A percentile compares a stretch with the other conserved stretches of the same genome.
Conservation (phyloP, 2,329 filamentous ascomycete genomes). For the Venturia asperata region DNA sequence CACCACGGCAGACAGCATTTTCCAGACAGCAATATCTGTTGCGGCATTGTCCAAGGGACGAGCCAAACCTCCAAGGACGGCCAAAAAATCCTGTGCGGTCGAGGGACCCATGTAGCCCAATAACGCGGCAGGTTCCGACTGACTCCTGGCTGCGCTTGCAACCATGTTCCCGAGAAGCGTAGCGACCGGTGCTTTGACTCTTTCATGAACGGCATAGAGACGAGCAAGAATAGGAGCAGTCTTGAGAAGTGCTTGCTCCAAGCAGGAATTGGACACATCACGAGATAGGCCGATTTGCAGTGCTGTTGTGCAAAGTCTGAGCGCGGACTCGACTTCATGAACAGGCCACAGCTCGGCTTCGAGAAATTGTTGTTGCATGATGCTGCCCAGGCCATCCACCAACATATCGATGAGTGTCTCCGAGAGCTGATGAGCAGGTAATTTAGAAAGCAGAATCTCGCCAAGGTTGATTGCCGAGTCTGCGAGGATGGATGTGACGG, state of each 20-base stretch:
- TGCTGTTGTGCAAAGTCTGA: conserved; percentile 54
- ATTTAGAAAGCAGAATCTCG: conserved; percentile 66
- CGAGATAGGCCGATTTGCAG: conserved; percentile 61
- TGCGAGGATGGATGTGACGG: conserved; percentile 56
- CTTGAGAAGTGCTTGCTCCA: conserved; percentile 77
- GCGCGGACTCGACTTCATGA: conserved; percentile 26
- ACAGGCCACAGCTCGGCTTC: not conserved
- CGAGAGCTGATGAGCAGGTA: conserved; percentile 63
- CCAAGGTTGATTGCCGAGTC: conserved; percentile 69
- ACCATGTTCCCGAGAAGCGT: conserved; percentile 67
- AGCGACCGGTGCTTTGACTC: conserved; percentile 59
- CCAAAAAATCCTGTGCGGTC: conserved; percentile 76
- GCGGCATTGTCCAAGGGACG: conserved; percentile 61
- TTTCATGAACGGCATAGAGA: conserved; percentile 62
- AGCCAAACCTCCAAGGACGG: conserved; percentile 68
- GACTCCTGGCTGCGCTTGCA: conserved; percentile 53
- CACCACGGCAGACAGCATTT: conserved; percentile 76
- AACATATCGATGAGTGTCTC: conserved; percentile 70
- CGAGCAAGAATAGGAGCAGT: conserved; percentile 68
- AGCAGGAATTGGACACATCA: conserved; percentile 56
- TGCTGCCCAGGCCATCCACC: conserved; percentile 46
- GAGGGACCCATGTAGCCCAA: conserved; percentile 80
- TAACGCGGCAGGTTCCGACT: conserved; percentile 83
- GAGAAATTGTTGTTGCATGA: conserved; percentile 5
- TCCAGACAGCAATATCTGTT: conserved; percentile 69